Evolutionary conservation across 768 basidiomycete species (phyloP), one percentile per base, ranked within the genome.

Genomic region (Xerocomellus dryophilus): DNA sequence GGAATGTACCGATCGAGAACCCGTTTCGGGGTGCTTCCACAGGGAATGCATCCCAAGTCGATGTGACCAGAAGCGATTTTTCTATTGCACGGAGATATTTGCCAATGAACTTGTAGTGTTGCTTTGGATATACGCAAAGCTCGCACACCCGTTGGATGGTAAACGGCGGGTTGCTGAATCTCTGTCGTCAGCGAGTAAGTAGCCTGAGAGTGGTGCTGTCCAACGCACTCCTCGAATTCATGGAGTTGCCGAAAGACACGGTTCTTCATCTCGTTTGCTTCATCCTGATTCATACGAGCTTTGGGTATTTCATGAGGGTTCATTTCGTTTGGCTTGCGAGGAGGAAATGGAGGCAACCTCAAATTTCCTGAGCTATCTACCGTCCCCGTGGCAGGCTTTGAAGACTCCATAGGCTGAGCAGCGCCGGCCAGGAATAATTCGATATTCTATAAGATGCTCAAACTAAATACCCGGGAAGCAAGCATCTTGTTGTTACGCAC

Each of bases 141-240:
- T 95, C 93, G 66, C 89, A 90, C 12, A 94, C 74, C 41, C 93
- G 84, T 70, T 96, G 93, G 50, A 95, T 88, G 9, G 93, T 94
- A 68, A 95, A 96, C 2, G 93, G 93, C 0, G 88, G 79, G 47
- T 79, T 79, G 17, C 83, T 74, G 50, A 41, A 47, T 48, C 34
- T 44, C 6, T 20, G 27, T 47, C 10, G 23, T 63, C 50, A 61
- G 29, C 47, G 52, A 43, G 47, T 21, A 23, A 27, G n/a, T n/a
- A n/a, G n/a, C n/a, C n/a, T 39, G 40, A 50, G 38, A 43, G 5
- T 20, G 45, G 41, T 32, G 39, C 25, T 47, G 20, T 15, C 31
- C 12, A 46, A 76, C 83, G 44, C 61, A 91, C 91, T 78, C 79
- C 40, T 91, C 88, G 57, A 93, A 90, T 35, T 81, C 81, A 59